phyloP scores from a whole-genome alignment of 345 rosid species.

The Salix arbutifolia region DNA sequence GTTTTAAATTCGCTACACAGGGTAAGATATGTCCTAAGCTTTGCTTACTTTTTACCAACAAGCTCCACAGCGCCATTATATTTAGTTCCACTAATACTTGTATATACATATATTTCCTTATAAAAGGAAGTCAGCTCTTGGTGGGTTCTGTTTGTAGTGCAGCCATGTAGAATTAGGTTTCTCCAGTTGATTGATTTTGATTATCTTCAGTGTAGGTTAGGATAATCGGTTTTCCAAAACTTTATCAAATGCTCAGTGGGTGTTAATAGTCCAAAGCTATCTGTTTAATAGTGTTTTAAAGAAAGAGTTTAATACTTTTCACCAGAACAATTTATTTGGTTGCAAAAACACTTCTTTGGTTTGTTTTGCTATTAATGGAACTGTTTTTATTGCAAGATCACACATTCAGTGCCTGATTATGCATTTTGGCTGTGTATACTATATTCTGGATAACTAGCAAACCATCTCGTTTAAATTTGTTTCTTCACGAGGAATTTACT shows the following conservation, averaged over 20 bases:
- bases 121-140: background rate
- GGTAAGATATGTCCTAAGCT: background rate
- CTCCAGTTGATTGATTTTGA: background rate
- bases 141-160: background rate
- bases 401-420: background rate
- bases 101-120: background rate
- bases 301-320: background rate
- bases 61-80: background rate
- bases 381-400: background rate
- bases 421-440: background rate
- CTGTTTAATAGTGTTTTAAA: background rate
- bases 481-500: constrained; percentile 28
- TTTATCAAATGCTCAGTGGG: background rate
- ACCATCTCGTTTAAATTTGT: background rate
- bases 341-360: background rate
- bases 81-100: background rate
- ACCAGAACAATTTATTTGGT: background rate
- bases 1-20: background rate
- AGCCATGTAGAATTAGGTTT: background rate
- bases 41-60: background rate
- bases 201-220: background rate
- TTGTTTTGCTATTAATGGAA: background rate
- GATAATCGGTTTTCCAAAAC: background rate
- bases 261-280: background rate
- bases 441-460: background rate